A percentile compares a stretch with the other conserved stretches of the same genome.
phyloP scores from a whole-genome alignment of 805 yeast species.

The Zygosaccharomyces gambellarensis region DNA sequence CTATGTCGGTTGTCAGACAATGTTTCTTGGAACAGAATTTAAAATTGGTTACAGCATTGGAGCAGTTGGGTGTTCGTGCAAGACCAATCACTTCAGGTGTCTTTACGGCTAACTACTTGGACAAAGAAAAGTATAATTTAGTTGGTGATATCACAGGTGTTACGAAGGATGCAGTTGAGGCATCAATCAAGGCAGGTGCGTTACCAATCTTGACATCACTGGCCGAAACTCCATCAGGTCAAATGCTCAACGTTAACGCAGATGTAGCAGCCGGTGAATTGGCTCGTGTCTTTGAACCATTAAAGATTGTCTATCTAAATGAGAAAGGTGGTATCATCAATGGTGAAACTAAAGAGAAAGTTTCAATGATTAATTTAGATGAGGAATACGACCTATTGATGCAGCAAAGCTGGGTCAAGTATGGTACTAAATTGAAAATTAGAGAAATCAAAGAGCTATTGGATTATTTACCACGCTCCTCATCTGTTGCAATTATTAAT shows the following conservation, averaged over 20 bases:
- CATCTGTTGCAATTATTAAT: slow-evolving; percentile 95
- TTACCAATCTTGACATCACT: slow-evolving; percentile 92
- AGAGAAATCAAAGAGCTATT: slow-evolving; percentile 93
- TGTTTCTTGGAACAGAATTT: slow-evolving; percentile 95
- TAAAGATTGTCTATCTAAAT: slow-evolving; percentile 91
- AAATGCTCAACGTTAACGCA: slow-evolving; percentile 93
- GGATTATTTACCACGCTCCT: slow-evolving; percentile 91
- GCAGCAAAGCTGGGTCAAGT: slow-evolving; percentile 96
- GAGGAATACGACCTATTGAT: slow-evolving; percentile 90
- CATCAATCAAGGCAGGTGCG: slow-evolving; percentile 93
- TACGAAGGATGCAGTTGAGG: slow-evolving; percentile 85
- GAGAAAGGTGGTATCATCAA: slow-evolving; percentile 97
- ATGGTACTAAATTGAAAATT: slow-evolving; percentile 95
- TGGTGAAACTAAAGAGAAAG: slow-evolving; percentile 86
- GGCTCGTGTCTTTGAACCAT: slow-evolving; percentile 94
- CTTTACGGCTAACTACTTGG: slow-evolving; percentile 86
- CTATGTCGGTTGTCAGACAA: slow-evolving; percentile 93
- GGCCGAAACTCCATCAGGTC: slow-evolving; percentile 96
- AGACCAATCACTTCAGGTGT: slow-evolving; percentile 99
- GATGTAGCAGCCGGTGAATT: slow-evolving; percentile 99
- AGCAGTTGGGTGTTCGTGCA: slow-evolving; percentile 94
- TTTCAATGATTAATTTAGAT: slow-evolving; percentile 86
- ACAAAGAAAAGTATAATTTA: slow-evolving; percentile 81
- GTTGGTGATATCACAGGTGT: slow-evolving; percentile 89
- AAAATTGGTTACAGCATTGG: slow-evolving; percentile 91